Conservation (phyloP, 2,329 filamentous ascomycete genomes). For the Neobulgaria alba region DNA sequence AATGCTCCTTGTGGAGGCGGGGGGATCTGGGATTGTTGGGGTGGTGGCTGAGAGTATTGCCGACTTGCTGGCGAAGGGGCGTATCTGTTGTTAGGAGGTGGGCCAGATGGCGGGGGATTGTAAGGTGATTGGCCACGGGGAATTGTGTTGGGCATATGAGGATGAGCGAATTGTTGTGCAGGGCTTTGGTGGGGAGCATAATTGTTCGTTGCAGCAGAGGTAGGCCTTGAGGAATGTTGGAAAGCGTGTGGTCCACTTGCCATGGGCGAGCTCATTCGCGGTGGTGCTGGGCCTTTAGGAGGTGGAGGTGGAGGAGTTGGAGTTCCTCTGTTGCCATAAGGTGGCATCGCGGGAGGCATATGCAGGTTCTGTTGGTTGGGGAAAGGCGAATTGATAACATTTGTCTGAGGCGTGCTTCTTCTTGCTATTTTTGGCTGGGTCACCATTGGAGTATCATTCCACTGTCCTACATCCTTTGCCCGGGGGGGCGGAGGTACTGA, state of each 20-base stretch:
- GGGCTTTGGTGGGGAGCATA: conserved; percentile 55
- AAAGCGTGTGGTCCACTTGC: conserved; percentile 41
- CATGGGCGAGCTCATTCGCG: conserved; percentile 65
- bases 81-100: conserved; percentile 68
- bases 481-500: conserved; percentile 64
- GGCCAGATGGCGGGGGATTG: conserved; percentile 63
- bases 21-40: conserved; percentile 29
- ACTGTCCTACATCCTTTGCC: conserved; percentile 65
- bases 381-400: conserved; percentile 69
- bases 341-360: conserved; percentile 48
- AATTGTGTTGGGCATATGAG: conserved; percentile 46
- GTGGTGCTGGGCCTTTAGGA: conserved; percentile 66
- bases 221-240: conserved; percentile 40
- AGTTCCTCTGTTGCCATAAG: conserved; percentile 51
- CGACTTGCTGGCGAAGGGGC: conserved; percentile 57
- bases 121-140: conserved; percentile 78
- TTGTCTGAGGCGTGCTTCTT: conserved; percentile 53
- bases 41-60: conserved; percentile 38
- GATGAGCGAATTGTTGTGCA: conserved; percentile 29
- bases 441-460: conserved; percentile 93
- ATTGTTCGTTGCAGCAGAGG: conserved; percentile 46
- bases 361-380: conserved; percentile 48
- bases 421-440: conserved; percentile 62
- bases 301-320: conserved; percentile 72
- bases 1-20: conserved; percentile 34